Conservation (phyloP, 2,329 filamentous ascomycete genomes). For the Diaporthe ampelina region DNA sequence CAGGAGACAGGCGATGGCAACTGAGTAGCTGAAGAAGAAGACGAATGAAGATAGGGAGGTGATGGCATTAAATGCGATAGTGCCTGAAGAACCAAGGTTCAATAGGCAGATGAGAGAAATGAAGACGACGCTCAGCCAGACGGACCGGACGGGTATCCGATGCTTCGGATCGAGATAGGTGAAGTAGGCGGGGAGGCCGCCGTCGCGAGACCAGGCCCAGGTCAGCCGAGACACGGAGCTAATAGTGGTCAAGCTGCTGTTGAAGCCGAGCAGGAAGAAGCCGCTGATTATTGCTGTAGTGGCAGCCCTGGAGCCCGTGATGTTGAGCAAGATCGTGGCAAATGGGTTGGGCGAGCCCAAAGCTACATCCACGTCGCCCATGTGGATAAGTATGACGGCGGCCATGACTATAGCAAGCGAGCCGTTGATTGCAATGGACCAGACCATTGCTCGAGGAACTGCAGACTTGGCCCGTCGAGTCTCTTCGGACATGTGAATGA, state of each 20-base stretch:
- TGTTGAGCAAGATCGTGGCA: constrained; percentile 56
- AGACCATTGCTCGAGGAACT: constrained; percentile 60
- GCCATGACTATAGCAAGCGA: constrained; percentile 57
- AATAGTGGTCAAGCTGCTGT: constrained; percentile 56
- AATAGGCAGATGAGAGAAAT: constrained; percentile 53
- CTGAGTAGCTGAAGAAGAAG: background rate
- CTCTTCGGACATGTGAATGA: constrained; percentile 62
- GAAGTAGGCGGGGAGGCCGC: constrained; percentile 48
- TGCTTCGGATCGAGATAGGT: constrained; percentile 48
- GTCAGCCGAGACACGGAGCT: constrained; percentile 62
- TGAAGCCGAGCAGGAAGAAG: constrained; percentile 54
- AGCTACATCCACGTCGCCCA: constrained; percentile 54
- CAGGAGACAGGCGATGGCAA: background rate
- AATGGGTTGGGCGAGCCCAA: constrained; percentile 54
- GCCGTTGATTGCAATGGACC: constrained; percentile 58
- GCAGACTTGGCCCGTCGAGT: constrained; percentile 59
- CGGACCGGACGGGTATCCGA: constrained; percentile 53
- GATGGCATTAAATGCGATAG: background rate
- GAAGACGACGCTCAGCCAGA: constrained; percentile 51
- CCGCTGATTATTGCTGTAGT: constrained; percentile 57
- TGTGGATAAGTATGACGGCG: constrained; percentile 58
- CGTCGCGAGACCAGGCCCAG: constrained; percentile 63
- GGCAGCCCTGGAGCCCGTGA: constrained; percentile 55
- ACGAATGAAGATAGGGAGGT: background rate
- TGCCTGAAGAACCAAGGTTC: constrained; percentile 54